Percentiles rank a stretch among this genome's conserved stretches.
phyloP scores from a whole-genome alignment of 2,329 filamentous ascomycete species.

The Fusarium hainanense region DNA sequence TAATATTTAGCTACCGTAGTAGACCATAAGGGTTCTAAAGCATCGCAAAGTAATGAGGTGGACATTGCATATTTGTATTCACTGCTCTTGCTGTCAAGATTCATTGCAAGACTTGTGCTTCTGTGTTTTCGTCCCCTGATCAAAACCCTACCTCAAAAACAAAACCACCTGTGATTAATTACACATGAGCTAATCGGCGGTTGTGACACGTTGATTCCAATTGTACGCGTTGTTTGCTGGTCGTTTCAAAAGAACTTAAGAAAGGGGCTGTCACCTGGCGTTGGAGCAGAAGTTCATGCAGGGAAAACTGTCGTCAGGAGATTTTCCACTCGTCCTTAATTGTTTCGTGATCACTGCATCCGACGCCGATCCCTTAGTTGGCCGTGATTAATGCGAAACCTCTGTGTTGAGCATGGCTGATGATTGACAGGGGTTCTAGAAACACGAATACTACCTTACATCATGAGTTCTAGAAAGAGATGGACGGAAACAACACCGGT shows the following conservation, averaged over 20 bases:
- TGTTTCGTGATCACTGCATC: neutral
- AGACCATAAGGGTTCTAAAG: neutral
- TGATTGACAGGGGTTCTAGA: neutral
- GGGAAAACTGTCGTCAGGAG: neutral
- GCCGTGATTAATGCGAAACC: neutral
- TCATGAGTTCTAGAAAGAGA: neutral
- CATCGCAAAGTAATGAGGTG: accelerated
- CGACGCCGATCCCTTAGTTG: neutral
- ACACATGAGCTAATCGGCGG: neutral
- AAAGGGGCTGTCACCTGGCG: neutral
- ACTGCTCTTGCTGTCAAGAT: neutral
- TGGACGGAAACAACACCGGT: neutral
- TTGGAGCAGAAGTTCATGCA: neutral
- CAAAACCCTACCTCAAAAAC: neutral
- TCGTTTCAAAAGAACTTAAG: neutral
- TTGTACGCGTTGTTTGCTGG: neutral
- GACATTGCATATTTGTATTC: conserved; percentile 17
- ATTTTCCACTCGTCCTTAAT: neutral
- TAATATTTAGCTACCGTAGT: neutral
- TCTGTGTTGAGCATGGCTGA: accelerated
- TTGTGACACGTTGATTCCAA: neutral
- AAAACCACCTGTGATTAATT: conserved; percentile 6
- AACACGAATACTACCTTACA: neutral
- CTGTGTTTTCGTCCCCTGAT: neutral
- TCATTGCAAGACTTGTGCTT: neutral